A percentile compares a stretch with the other conserved stretches of the same genome.
Evolutionary conservation across 805 yeast genomes (phyloP).

Genomic region (Osmozyma mogii): DNA sequence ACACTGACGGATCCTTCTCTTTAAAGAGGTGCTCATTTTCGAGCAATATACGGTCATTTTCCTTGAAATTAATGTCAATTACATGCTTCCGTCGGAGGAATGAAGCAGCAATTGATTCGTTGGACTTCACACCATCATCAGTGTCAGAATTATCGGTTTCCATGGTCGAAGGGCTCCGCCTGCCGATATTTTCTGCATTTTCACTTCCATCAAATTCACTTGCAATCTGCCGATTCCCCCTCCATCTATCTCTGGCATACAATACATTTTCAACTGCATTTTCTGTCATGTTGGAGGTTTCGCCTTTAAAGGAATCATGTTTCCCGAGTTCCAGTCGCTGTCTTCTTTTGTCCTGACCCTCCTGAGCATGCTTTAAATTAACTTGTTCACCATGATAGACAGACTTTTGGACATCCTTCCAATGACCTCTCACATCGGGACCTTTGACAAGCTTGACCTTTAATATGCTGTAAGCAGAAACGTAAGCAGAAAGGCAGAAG

Average conservation of each 20-base stretch:
- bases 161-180: constrained; percentile 1
- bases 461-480: constrained; percentile 33
- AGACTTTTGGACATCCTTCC: constrained; percentile 25
- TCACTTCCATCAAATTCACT: constrained; percentile 8
- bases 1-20: constrained; percentile 10
- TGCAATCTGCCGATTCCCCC: constrained; percentile 5
- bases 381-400: constrained; percentile 25
- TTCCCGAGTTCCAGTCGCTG: constrained; percentile 18
- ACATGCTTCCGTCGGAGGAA: constrained; percentile 1
- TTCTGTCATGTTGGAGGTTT: constrained; percentile 30
- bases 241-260: constrained; percentile 25
- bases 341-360: constrained; percentile 23
- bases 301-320: constrained; percentile 34
- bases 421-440: constrained; percentile 21
- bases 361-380: constrained; percentile 23
- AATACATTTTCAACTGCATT: constrained; percentile 29
- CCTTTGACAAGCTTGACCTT: constrained; percentile 22
- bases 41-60: constrained; percentile 17
- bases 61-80: constrained; percentile 15
- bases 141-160: background rate
- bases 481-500: constrained; percentile 25
- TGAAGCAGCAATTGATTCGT: background rate
- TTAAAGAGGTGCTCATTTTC: constrained; percentile 12
- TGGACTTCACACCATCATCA: background rate
- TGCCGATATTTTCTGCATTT: constrained; percentile 2